Evolutionary conservation across 371 early-diverging fungal genomes (phyloP).

Genomic region (Mortierella polycephala): DNA sequence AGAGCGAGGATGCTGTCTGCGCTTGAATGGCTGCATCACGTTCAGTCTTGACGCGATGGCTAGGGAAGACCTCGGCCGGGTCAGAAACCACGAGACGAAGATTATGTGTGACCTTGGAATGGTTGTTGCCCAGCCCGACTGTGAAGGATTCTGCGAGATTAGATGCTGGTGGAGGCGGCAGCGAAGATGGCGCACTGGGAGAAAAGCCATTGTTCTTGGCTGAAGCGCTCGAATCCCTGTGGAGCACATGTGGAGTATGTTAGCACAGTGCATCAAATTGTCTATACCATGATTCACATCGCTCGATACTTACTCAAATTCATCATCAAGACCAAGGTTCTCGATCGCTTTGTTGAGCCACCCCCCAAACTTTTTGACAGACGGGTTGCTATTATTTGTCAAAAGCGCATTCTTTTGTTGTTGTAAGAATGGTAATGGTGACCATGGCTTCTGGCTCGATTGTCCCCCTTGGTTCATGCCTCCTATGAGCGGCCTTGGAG

Average conservation of each 20-base stretch:
- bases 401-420: slow-evolving; percentile 71
- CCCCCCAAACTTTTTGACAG: slow-evolving; percentile 72
- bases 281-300: not conserved
- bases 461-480: slow-evolving; percentile 19
- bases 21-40: slow-evolving; percentile 74
- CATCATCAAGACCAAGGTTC: slow-evolving; percentile 72
- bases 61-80: slow-evolving; percentile 63
- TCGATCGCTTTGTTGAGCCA: slow-evolving; percentile 82
- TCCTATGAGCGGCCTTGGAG: slow-evolving; percentile 26
- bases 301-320: slow-evolving; percentile 53
- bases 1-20: slow-evolving; percentile 76
- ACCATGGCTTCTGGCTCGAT: slow-evolving; percentile 64
- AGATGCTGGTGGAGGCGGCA: slow-evolving; percentile 14
- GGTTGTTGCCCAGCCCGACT: slow-evolving; percentile 76
- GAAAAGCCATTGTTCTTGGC: slow-evolving; percentile 5
- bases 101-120: slow-evolving; percentile 78
- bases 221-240: not conserved
- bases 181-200: not conserved
- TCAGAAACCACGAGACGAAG: slow-evolving; percentile 70
- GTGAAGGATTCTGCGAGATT: slow-evolving; percentile 80
- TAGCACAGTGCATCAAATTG: too few species aligned
- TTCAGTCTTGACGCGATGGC: slow-evolving; percentile 58
- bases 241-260: not conserved
- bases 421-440: slow-evolving; percentile 71
- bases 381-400: slow-evolving; percentile 61